These are phyloP conservation scores for Fusarium newnesense DNA, from an alignment of 2,329 filamentous ascomycete genomes.

Conservation along the genomic window DNA sequence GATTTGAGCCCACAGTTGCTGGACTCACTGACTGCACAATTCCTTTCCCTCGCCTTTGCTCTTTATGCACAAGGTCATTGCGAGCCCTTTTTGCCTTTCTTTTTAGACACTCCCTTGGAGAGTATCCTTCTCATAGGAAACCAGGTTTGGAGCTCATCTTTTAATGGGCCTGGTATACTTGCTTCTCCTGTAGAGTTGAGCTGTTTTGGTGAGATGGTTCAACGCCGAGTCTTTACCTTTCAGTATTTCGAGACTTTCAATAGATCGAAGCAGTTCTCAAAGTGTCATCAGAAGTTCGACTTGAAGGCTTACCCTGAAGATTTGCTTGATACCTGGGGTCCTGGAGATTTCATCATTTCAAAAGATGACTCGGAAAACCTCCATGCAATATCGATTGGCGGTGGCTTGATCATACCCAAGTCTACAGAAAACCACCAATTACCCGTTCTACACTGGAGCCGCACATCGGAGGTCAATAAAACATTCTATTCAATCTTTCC, in stretches of 20 bases:
- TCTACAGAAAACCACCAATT: too few relatives aligned
- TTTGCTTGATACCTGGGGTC: fast-evolving
- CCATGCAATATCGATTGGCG: background rate
- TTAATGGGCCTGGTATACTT: fast-evolving
- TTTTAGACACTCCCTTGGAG: fast-evolving
- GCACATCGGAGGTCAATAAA: too few relatives aligned
- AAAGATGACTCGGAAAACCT: fast-evolving
- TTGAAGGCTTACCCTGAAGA: fast-evolving
- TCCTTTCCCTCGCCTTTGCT: fast-evolving
- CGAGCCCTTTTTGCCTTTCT: background rate
- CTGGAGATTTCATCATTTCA: fast-evolving
- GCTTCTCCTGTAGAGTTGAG: fast-evolving
- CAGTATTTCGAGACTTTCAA: fast-evolving
- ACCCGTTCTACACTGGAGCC: background rate
- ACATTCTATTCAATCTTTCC: too few relatives aligned
- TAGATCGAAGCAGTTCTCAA: too few relatives aligned
- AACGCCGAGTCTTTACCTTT: background rate
- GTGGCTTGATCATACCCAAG: too few relatives aligned
- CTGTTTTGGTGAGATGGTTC: background rate
- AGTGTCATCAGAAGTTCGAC: fast-evolving
- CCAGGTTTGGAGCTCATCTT: fast-evolving
- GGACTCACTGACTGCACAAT: fast-evolving
- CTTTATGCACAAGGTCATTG: background rate
- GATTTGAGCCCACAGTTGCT: fast-evolving
- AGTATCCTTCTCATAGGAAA: fast-evolving